Base-by-base conservation (phyloP, 2,329 filamentous ascomycete genomes). In the Fusarium sp. region DNA sequence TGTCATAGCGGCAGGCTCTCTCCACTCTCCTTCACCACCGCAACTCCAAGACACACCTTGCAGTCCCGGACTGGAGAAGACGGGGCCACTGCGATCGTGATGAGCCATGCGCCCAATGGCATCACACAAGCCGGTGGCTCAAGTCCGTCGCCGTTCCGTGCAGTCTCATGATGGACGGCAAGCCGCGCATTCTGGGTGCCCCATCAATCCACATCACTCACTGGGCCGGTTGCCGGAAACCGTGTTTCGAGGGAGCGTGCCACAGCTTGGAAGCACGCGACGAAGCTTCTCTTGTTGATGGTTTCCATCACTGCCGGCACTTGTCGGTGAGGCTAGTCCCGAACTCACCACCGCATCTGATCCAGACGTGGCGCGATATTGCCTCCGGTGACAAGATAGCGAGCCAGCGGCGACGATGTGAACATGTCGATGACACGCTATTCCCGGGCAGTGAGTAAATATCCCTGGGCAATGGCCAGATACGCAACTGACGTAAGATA, bases 1-100 rank as follows among this genome's bases (percentile, higher is more conserved):
- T 70, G 62, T 70, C 67, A 68, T 71, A 63, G 50, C 58, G 57
- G 68, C 60, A 56, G 30, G 34, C 40, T 44, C 64, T 47, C 50
- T 36, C 57, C 60, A 52, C 41, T 55, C 46, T 37, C 36, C 46
- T 53, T 66, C 50, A 56, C 44, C 39, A 60, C 48, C 55, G 41
- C 43, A 27, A 47, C 34, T 39, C 28, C 53, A 57, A 40, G 56
- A 50, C 31, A 16, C 30, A 58, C 44, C 31, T 30, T 47, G 41
- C 28, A 51, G 55, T 23, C 44, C 18, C 52, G 46, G 15, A 52
- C 52, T 55, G 43, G 62, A 61, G 51, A 44, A 41, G 16, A 37
- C 12, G 16, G 46, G 58, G 57, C 51, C 48, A 44, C 39, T 51
- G 39, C 54, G 50, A 46, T 48, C 57, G 31, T 28, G 27, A 46